Conservation (phyloP, 305 asterid genomes). For the Rubia tinctorum region DNA sequence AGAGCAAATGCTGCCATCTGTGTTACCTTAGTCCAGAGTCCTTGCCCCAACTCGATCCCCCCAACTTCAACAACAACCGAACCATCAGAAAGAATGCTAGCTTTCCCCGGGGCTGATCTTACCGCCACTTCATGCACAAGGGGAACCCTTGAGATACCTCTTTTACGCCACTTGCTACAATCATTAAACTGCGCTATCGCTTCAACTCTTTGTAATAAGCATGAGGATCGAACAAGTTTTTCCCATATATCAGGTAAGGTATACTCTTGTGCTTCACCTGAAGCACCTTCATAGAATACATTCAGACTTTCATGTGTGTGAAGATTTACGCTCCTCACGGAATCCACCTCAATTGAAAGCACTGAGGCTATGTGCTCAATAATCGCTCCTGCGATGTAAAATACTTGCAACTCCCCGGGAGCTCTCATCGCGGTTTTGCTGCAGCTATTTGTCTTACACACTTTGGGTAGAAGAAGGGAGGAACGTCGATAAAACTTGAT, state of each 20-base stretch:
- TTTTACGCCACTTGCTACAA: constrained; percentile 44
- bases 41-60: constrained; percentile 78
- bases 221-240: constrained; percentile 48
- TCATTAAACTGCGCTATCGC: constrained; percentile 38
- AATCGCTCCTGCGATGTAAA: constrained; percentile 69
- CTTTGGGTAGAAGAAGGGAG: constrained; percentile 42
- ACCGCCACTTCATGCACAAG: constrained; percentile 36
- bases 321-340: constrained; percentile 45
- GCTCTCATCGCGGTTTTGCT: constrained; percentile 78
- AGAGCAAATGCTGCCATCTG: constrained; percentile 66
- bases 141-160: constrained; percentile 77
- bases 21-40: constrained; percentile 80
- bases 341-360: constrained; percentile 51
- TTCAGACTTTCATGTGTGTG: constrained; percentile 55
- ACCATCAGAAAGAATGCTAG: constrained; percentile 69
- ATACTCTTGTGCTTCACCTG: constrained; percentile 45
- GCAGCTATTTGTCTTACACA: constrained; percentile 64
- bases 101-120: constrained; percentile 64
- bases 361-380: constrained; percentile 58
- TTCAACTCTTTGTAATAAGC: constrained; percentile 31
- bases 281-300: constrained; percentile 34
- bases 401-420: constrained; percentile 80
- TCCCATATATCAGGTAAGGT: constrained; percentile 61
- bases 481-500: constrained; percentile 64
- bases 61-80: constrained; percentile 74